Base-by-base conservation (phyloP, 164 flowering plant genomes). In the Vitis rupestris region DNA sequence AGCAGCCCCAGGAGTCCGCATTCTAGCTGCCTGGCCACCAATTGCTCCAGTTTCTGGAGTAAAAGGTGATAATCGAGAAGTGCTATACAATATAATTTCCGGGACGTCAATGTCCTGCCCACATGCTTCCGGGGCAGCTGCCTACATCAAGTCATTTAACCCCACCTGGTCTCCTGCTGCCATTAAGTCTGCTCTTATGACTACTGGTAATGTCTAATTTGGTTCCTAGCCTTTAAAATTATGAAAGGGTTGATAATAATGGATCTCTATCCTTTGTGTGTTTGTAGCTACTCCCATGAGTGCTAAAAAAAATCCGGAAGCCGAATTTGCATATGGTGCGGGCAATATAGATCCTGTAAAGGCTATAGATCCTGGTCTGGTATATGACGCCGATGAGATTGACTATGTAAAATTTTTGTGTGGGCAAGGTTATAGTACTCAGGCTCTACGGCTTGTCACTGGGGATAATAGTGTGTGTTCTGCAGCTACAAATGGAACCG, bases 51-150 rank as follows among this genome's bases (percentile, higher is more conserved):
- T 67, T 54, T 77, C 80, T 1, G 16, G 14, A 0, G 49, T 27
- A 17, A 0, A 2, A 0, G n/a, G 16, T 10, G 85, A 82, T 49
- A 14, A 23, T 10, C 70, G 78, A 59, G 8, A 8, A 1, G 61
- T 53, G 0, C 3, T 10, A 3, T 80, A 65, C 72, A 73, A 78
- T 23, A 73, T 79, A 16, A 58, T 72, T 10, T 82, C 82, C 0
- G 80, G 83, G 17, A 82, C 82, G 37, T 82, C 85, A 2, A 78
- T 79, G 81, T 58, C 85, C 52, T 78, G 83, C 67, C 80, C 85
- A 6, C 85, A 80, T 56, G 85, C 67, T 9, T 64, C 68, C 9
- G 82, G 66, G 10, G 75, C 62, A 0, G 81, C 82, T 17, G 77
- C 81, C 1, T 82, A 75, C n/a, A 66, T 82, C 59, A 80, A 80